Evolutionary conservation across 139 green algal species (phyloP), one percentile per base, ranked within the genome.

Genomic region (Chlamydomonas eustigma): DNA sequence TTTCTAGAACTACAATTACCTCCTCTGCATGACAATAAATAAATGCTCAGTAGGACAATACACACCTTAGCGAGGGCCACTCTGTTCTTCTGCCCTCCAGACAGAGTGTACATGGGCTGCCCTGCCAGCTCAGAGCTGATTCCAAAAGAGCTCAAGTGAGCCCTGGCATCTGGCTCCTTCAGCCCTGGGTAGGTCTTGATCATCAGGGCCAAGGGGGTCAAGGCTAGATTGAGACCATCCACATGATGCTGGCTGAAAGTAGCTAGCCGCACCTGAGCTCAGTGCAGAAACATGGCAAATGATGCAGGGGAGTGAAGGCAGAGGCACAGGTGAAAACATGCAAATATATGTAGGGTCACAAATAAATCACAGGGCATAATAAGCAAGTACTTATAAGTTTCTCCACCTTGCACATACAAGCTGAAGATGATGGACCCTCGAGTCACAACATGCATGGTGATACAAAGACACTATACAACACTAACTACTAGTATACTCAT

Each of bases 171-270:
- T 65, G 89, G 86, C 8, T 92, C 87, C 76, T 91, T 90, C 52
- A 81, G 70, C 75, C 79, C 74, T 31, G 86, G 79, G 78, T 88
- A 92, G 35, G 71, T 31, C 3, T 72, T 65, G 36, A 86, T 44
- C 76, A 91, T 83, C 50, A 87, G 25, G 2, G 39, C 39, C 73
- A 97, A 76, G 0, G 92, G 87, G 2, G 87, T 90, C 25, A 96
- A 85, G 4, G 91, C 88, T 77, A 98, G 83, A 85, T 98, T 93
- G 78, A 98, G 85, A 2, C 91, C 91, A 64, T 99, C 95, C 74
- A 99, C 89, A 81, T 98, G 93, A 80, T 99, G 95, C 88, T 99
- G 95, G 50, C 79, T 92, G 86, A 99, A 99, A 32, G 82, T 88
- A 18, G 92, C 94, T 78, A 98, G 79, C 24, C 95, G 92, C 8